These are phyloP conservation scores for Xylariomycetidae sp. DNA, from an alignment of 2,329 filamentous ascomycete genomes.

Conservation along the genomic window DNA sequence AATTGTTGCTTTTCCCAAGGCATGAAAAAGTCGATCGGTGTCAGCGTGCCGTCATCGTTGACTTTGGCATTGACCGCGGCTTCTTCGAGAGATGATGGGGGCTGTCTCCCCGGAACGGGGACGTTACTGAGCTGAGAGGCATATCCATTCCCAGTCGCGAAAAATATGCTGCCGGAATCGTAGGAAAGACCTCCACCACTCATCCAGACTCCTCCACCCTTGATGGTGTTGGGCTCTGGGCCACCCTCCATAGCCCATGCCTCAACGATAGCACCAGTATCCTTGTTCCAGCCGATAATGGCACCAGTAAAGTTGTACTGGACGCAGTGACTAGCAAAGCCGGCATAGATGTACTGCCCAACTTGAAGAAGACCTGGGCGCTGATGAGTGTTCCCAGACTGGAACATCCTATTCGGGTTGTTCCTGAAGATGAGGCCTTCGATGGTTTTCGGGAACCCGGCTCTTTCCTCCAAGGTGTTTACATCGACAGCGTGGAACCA, in stretches of 20 bases:
- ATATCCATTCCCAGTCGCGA: constrained; percentile 44
- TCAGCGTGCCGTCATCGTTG: constrained; percentile 36
- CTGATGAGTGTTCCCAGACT: constrained; percentile 43
- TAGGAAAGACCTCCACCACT: constrained; percentile 43
- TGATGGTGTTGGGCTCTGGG: constrained; percentile 33
- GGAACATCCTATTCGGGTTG: constrained; percentile 39
- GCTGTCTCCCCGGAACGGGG: constrained; percentile 38
- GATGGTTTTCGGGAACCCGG: constrained; percentile 36
- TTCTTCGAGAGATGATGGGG: constrained; percentile 42
- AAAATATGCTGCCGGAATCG: constrained; percentile 41
- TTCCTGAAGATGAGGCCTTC: constrained; percentile 40
- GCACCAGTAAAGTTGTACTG: constrained; percentile 47
- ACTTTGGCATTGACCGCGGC: constrained; percentile 45
- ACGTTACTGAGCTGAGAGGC: constrained; percentile 39
- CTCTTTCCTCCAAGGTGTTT: constrained; percentile 36
- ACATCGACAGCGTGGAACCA: constrained; percentile 41
- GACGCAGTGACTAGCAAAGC: constrained; percentile 47
- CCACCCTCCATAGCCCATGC: constrained; percentile 39
- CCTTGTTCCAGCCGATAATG: constrained; percentile 44
- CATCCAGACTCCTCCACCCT: constrained; percentile 45
- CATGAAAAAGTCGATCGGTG: constrained; percentile 45
- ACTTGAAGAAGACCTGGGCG: constrained; percentile 41
- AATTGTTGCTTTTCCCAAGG: constrained; percentile 44
- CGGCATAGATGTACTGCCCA: constrained; percentile 43
- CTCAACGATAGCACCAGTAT: constrained; percentile 38